A percentile compares a stretch with the other conserved stretches of the same genome.
These are phyloP conservation scores for Sporisorium scitamineum DNA, from an alignment of 1,284 basidiomycete species.

Conservation along the genomic window DNA sequence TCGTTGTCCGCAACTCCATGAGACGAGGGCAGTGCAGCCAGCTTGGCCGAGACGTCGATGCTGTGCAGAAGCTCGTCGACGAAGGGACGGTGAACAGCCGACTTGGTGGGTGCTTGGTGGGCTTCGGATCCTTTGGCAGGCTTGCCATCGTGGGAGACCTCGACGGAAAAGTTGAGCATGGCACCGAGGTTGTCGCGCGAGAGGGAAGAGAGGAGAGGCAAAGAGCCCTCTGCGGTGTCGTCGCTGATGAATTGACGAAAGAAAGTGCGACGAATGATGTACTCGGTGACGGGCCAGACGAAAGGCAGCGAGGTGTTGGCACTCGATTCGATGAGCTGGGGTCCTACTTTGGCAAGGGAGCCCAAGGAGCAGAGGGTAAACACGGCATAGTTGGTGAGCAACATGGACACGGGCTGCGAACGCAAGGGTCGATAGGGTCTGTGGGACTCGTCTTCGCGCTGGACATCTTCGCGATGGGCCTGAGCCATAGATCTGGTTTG, in stretches of 20 bases:
- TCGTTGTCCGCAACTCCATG: constrained; percentile 35
- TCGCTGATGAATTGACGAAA: constrained; percentile 91
- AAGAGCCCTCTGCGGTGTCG: constrained; percentile 79
- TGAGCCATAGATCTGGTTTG: constrained; percentile 24
- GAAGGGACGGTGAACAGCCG: constrained; percentile 46
- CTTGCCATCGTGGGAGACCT: constrained; percentile 76
- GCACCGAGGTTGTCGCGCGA: constrained; percentile 76
- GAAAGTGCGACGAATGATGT: constrained; percentile 83
- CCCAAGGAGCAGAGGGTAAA: constrained; percentile 84
- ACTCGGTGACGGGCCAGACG: constrained; percentile 77
- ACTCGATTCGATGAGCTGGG: constrained; percentile 75
- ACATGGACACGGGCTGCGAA: constrained; percentile 62
- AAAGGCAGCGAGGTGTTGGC: constrained; percentile 77
- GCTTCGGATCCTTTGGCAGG: constrained; percentile 74
- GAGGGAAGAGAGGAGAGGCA: constrained; percentile 77
- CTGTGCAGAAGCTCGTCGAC: constrained; percentile 55
- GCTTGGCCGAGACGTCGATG: constrained; percentile 50
- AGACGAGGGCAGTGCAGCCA: constrained; percentile 36
- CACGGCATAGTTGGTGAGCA: constrained; percentile 81
- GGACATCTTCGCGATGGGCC: constrained; percentile 32
- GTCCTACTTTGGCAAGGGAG: constrained; percentile 80
- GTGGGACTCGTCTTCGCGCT: constrained; percentile 40
- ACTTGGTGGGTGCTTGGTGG: constrained; percentile 4
- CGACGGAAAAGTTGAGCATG: constrained; percentile 86
- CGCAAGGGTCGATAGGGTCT: constrained; percentile 40